Percentiles rank a stretch among this genome's conserved stretches.
These are phyloP conservation scores for Penicillium ochrochloron DNA, from an alignment of 495 filamentous ascomycete genomes.

Conservation along the genomic window DNA sequence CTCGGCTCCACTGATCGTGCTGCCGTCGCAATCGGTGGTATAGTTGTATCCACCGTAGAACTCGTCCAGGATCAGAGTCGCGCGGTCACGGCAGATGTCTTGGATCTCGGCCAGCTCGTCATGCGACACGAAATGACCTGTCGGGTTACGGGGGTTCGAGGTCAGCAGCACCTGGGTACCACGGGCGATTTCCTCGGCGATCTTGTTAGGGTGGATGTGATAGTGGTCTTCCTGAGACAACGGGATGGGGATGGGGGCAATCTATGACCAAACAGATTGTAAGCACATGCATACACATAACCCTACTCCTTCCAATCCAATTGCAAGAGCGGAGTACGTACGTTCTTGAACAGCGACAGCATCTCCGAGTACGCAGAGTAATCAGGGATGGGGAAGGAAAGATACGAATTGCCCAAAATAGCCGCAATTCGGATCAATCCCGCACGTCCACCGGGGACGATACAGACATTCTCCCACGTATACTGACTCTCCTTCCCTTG, in stretches of 20 bases:
- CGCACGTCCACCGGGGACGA: constrained; percentile 91
- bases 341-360: constrained; percentile 88
- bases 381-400: constrained; percentile 83
- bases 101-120: constrained; percentile 86
- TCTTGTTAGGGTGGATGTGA: constrained; percentile 89
- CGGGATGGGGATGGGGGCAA: constrained; percentile 87
- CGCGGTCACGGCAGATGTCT: constrained; percentile 86
- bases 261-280: constrained; percentile 51
- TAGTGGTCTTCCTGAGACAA: constrained; percentile 83
- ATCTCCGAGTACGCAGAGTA: constrained; percentile 94
- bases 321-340: constrained; percentile 38
- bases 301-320: neutral
- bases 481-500: constrained; percentile 88
- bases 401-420: constrained; percentile 88
- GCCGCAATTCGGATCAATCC: constrained; percentile 94
- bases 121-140: constrained; percentile 81
- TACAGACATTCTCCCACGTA: constrained; percentile 98
- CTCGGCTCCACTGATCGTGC: constrained; percentile 82
- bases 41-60: constrained; percentile 98
- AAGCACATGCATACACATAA: neutral
- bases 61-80: constrained; percentile 92
- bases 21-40: constrained; percentile 85
- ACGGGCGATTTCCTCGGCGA: constrained; percentile 85
- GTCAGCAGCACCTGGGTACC: constrained; percentile 88
- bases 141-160: constrained; percentile 96